Evolutionary conservation across 305 asterid species (phyloP), one percentile per base, ranked within the genome.

Genomic region (Fraxinus angustifolia): DNA sequence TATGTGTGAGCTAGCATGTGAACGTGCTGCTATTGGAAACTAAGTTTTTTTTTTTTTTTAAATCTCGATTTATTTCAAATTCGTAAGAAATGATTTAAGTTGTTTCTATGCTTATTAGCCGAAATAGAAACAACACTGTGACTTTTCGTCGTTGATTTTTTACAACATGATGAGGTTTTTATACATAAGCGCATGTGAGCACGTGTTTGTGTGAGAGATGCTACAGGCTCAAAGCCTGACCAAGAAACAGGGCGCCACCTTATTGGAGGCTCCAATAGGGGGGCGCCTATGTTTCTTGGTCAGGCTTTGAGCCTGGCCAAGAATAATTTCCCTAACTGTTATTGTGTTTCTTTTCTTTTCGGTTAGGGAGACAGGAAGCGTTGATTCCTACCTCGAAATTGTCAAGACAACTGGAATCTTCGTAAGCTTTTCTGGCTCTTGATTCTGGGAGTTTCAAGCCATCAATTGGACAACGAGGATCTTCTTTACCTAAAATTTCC

Each of bases 381-480:
- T 4, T 34, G 73, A 23, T 56, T 75, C 73, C 26, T 11, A 92
- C 98, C 99, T 92, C 87, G 68, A 92, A 91, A 72, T 77, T 83
- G 14, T 85, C 89, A 17, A 71, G 23, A 4, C 84, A 77, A 45
- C 74, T 73, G 75, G 87, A 82, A 77, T 88, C 77, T 50, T 81
- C 88, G 62, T 78, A 92, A 35, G 78, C 78, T 83, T 84, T 31
- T 34, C 76, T 73, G 16, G 94, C 86, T 85, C 78, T 90, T 56
- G 92, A 83, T 85, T 79, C 90, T 23, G 93, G 88, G 83, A 89
- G 89, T 79, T 91, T 86, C 72, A 94, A 82, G 71, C 99, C 98
- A 75, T 67, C 79, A 26, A 88, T 73, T 33, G 99, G 98, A 78
- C 97, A 91, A 35, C 99, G 99, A 26, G 95, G 97, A 86, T 95